phyloP scores from a whole-genome alignment of 2,329 filamentous ascomycete species.

The Emmonsiellopsis sp. region DNA sequence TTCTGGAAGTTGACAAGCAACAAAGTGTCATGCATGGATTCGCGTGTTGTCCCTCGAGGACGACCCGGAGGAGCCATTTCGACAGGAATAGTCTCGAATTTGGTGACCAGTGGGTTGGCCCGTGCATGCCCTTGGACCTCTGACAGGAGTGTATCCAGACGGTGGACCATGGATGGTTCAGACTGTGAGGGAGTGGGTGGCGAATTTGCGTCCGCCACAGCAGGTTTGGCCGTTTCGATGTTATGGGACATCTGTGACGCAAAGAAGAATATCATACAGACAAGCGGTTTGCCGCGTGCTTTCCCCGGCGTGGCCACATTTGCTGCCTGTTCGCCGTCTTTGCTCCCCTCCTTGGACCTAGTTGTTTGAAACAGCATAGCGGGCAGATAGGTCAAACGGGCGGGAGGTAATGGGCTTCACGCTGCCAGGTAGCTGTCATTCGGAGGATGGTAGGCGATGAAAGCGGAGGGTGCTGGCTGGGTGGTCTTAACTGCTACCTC shows the following conservation, averaged over 20 bases:
- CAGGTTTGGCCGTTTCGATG: conserved; percentile 13
- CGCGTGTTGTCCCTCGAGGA: conserved; percentile 9
- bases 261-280: conserved; percentile 22
- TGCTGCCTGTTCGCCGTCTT: neutral
- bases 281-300: conserved; percentile 8
- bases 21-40: conserved; percentile 19
- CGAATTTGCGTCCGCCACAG: conserved; percentile 7
- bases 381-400: neutral
- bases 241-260: conserved; percentile 20
- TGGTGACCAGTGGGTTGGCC: conserved; percentile 16
- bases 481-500: too few species aligned
- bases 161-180: conserved; percentile 9
- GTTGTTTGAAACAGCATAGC: conserved; percentile 2
- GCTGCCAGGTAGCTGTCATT: neutral
- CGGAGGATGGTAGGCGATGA: neutral
- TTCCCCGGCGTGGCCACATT: neutral
- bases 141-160: conserved; percentile 18
- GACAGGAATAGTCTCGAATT: conserved; percentile 19
- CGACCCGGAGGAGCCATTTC: conserved; percentile 15
- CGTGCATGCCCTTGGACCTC: conserved; percentile 17
- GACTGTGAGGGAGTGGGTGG: neutral
- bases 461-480: neutral
- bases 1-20: conserved; percentile 19
- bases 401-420: neutral
- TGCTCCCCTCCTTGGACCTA: conserved; percentile 4